Percentiles rank a stretch among this genome's conserved stretches.
Evolutionary conservation across 495 filamentous ascomycete species (phyloP).

Genomic region (Penicillium turbatum): DNA sequence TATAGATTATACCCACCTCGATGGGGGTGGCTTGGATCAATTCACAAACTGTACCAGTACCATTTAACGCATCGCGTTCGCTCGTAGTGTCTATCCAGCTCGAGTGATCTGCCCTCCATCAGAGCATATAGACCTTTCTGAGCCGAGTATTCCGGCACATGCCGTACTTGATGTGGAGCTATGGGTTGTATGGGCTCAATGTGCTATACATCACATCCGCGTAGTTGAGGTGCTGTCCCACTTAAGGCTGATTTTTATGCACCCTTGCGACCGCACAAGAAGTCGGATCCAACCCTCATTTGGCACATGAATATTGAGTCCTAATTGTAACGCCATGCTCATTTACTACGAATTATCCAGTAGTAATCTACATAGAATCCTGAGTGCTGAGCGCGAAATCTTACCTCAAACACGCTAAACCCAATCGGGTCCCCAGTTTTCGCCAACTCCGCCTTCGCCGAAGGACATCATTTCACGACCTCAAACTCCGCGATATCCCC

Average conservation of each 20-base stretch:
- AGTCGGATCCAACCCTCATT: background rate
- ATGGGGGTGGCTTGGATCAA: conserved; percentile 37
- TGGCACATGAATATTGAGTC: background rate
- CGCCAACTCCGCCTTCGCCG: conserved; percentile 22
- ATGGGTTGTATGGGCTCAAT: background rate
- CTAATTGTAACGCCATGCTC: background rate
- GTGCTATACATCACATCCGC: background rate
- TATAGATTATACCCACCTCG: conserved; percentile 39
- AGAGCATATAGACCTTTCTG: background rate
- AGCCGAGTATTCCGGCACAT: background rate
- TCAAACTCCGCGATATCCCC: conserved; percentile 2
- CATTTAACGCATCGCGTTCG: background rate
- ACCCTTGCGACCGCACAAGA: background rate
- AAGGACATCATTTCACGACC: conserved; percentile 8
- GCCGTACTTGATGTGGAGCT: background rate
- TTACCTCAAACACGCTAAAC: conserved; percentile 27
- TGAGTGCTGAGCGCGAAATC: conserved; percentile 9
- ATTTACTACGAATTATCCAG: background rate
- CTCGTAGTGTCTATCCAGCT: background rate
- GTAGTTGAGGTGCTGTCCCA: background rate
- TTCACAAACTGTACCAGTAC: conserved; percentile 45
- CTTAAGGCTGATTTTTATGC: background rate
- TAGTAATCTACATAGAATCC: background rate
- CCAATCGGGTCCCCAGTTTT: conserved; percentile 26
- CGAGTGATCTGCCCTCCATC: background rate